Evolutionary conservation across 2,329 filamentous ascomycete species (phyloP), one percentile per base, ranked within the genome.

Genomic region (Ceratocystis variospora): DNA sequence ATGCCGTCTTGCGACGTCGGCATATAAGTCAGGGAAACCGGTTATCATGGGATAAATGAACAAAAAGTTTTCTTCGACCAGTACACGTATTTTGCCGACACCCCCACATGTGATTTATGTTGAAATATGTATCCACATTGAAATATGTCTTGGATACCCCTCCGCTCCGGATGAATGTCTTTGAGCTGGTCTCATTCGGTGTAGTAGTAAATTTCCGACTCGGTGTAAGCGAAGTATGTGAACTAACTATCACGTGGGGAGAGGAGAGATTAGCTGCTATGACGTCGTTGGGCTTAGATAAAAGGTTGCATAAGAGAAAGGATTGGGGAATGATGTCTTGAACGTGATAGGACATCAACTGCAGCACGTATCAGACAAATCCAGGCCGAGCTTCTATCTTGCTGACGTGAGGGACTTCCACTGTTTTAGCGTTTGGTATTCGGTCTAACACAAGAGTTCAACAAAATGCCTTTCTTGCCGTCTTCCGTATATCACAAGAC

Each of bases 11-110:
- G 10, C 25, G 28, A 25, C 31, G 63, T 10, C 37, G 72, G 71
- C 73, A 68, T 68, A 63, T 70, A 72, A 71, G 68, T 68, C 66
- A 66, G 53, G 45, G 57, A 65, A 65, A 68, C 67, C 66, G 64
- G 59, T 65, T 61, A 63, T 45, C 66, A 67, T 68, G 66, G 59
- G 53, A 37, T 48, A 66, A 66, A 64, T 61, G 37, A 57, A 63
- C 55, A 44, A 66, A 55, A 61, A 53, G 53, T 57, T 68, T 62
- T 69, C 66, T 68, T 65, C 63, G 48, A 61, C 66, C 64, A 66
- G 37, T 22, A 22, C 59, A 46, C 2, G 17, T 45, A 44, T 25
- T 10, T 37, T 22, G 48, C 5, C 5, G 7, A 7, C 17, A 8
- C n/a, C 3, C 12, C 19, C 17, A 37, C 17, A 37, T 59, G 55